Conservation (phyloP, 257 asterid species). For the Solanum chilense region DNA sequence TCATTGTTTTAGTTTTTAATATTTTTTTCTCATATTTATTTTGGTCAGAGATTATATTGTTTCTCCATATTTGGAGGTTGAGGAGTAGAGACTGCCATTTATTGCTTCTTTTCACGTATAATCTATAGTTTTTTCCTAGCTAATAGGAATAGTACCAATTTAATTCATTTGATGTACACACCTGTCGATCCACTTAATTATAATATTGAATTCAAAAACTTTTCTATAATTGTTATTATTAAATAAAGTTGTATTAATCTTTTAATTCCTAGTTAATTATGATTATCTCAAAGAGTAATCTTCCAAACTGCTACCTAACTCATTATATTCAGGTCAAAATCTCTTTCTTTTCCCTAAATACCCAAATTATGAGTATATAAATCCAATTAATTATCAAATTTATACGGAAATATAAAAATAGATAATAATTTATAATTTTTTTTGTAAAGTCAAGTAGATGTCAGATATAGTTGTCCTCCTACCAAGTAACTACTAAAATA, state of each 20-base stretch:
- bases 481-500: neutral
- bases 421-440: too few species aligned
- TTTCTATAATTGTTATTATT: neutral
- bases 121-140: neutral
- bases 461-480: neutral
- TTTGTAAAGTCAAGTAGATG: neutral
- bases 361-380: neutral
- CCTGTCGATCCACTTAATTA: neutral
- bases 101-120: neutral
- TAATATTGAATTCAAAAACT: neutral
- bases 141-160: neutral
- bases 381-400: neutral
- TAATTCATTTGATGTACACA: neutral
- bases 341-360: neutral
- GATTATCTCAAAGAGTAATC: neutral
- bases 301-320: neutral
- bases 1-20: neutral
- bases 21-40: neutral
- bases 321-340: neutral
- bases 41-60: neutral
- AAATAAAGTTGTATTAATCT: neutral
- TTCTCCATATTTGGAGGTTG: neutral
- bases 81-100: neutral
- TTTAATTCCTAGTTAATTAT: neutral
- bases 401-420: neutral